Percentiles rank a stretch among this genome's conserved stretches.
phyloP scores from a whole-genome alignment of 352 stramenopile species.

The Phytopythium chamaehyphon region DNA sequence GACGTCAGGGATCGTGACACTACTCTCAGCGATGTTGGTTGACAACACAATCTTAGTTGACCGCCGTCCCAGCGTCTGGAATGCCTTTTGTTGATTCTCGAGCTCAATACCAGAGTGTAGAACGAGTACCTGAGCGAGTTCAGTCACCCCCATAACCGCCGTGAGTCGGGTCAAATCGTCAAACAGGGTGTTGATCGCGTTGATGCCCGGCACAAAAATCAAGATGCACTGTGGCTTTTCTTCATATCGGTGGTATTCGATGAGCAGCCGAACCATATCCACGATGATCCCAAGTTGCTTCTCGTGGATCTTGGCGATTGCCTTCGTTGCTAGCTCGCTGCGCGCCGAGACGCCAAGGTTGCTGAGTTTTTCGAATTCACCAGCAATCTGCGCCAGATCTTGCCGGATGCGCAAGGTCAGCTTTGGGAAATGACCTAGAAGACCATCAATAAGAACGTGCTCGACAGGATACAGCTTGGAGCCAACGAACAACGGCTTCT shows the following conservation, averaged over 20 bases:
- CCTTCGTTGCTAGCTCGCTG: constrained; percentile 39
- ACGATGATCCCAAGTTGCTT: constrained; percentile 55
- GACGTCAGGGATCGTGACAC: constrained; percentile 94
- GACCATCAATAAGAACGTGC: constrained; percentile 58
- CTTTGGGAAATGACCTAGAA: constrained; percentile 36
- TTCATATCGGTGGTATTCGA: constrained; percentile 34
- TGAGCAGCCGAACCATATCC: constrained; percentile 52
- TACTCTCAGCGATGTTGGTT: constrained; percentile 97
- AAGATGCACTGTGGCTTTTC: constrained; percentile 81
- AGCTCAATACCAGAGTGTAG: constrained; percentile 73
- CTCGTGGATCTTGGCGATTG: constrained; percentile 61
- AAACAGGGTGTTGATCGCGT: constrained; percentile 90
- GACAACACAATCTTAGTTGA: constrained; percentile 93
- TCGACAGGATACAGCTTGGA: constrained; percentile 76
- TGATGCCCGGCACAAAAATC: constrained; percentile 94
- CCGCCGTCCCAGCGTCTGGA: constrained; percentile 33
- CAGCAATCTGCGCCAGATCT: constrained; percentile 38
- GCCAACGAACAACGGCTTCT: constrained; percentile 73
- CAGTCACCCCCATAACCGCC: constrained; percentile 3
- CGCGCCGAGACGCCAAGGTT: constrained; percentile 27
- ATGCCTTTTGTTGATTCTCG: constrained; percentile 71
- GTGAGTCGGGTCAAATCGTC: constrained; percentile 54
- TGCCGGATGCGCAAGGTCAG: constrained; percentile 29
- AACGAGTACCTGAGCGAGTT: constrained; percentile 48
- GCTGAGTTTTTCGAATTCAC: constrained; percentile 34